Conservation (phyloP, 345 rosid species). For the Viola odorata region DNA sequence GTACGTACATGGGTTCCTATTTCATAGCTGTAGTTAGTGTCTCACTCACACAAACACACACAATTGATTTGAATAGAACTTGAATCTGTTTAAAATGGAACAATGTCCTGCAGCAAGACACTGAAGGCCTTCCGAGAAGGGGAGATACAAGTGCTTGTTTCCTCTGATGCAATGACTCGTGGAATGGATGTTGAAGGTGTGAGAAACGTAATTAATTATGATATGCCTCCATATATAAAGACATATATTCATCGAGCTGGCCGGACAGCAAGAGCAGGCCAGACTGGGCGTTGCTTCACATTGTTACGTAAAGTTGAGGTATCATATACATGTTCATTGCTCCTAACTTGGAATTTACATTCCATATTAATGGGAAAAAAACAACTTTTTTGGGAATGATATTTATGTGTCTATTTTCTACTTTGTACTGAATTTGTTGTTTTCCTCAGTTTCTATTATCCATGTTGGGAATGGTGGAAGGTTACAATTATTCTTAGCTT, state of each 20-base stretch:
- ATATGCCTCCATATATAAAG: conserved; percentile 72
- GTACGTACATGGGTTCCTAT: background rate
- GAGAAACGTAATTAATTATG: conserved; percentile 77
- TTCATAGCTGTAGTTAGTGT: background rate
- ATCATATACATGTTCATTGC: background rate
- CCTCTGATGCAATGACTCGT: conserved; percentile 93
- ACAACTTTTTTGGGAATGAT: too few relatives aligned
- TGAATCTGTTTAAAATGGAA: conserved; percentile 3
- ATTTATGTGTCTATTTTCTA: background rate
- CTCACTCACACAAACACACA: too few relatives aligned
- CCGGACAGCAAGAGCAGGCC: conserved; percentile 94
- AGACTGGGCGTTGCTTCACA: conserved; percentile 80
- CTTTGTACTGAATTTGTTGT: background rate
- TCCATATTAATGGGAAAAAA: too few relatives aligned
- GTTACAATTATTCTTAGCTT: background rate
- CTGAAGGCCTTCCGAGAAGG: conserved; percentile 76
- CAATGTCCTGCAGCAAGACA: conserved; percentile 57
- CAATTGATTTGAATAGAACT: too few relatives aligned
- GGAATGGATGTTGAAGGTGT: conserved; percentile 98
- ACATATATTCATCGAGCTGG: conserved; percentile 95
- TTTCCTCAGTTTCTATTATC: background rate
- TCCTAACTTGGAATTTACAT: background rate
- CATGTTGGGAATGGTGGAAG: background rate
- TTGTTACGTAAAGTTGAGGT: conserved; percentile 70
- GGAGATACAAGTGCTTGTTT: conserved; percentile 79